Percentiles rank a stretch among this genome's conserved stretches.
phyloP scores from a whole-genome alignment of 768 basidiomycete species.

The Tylopilus felleus region DNA sequence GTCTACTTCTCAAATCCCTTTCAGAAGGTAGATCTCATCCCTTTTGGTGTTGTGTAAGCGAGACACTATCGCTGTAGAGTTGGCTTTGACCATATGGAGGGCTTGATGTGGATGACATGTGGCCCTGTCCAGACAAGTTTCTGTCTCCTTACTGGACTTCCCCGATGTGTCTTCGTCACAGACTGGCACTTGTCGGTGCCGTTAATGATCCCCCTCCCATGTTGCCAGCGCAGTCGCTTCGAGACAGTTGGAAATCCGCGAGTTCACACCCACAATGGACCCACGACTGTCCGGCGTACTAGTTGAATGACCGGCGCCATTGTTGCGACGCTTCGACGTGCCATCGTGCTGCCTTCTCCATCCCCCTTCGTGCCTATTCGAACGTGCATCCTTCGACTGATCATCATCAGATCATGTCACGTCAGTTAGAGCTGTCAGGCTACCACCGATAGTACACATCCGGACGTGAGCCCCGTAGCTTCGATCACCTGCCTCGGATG shows the following conservation, averaged over 20 bases:
- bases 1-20: conserved; percentile 2
- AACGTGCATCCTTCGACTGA: background rate
- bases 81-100: background rate
- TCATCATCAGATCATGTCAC: background rate
- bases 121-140: too few species aligned
- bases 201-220: too few species aligned
- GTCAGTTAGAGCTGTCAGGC: background rate
- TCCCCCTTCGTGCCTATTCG: background rate
- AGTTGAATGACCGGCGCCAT: background rate
- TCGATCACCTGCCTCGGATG: background rate
- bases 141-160: too few species aligned
- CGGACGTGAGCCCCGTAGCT: background rate
- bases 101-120: background rate
- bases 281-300: background rate
- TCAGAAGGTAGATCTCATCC: background rate
- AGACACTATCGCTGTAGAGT: background rate
- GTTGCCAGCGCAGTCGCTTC: background rate
- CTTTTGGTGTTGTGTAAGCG: background rate
- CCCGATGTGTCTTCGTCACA: background rate
- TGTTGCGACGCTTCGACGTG: background rate
- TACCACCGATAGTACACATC: background rate
- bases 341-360: background rate
- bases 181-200: background rate
- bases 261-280: background rate
- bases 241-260: background rate